Evolutionary conservation across 176 grass and related monocot genomes (phyloP).

Genomic region (Dactylis glomerata): DNA sequence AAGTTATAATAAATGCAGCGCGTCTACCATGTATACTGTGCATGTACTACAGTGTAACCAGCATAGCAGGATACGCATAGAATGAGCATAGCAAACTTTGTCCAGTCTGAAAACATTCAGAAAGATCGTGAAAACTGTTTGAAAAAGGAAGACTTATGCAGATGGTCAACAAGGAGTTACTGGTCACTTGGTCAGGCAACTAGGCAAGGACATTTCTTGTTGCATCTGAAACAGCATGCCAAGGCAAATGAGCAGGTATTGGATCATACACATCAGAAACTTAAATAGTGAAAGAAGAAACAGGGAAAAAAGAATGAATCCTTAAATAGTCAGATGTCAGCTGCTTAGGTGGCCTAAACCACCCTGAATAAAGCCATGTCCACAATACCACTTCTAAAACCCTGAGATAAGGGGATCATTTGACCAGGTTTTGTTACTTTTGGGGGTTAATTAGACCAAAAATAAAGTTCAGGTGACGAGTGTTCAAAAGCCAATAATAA

Average conservation of each 20-base stretch:
- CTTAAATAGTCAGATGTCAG: too few relatives aligned
- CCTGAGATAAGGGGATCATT: too few relatives aligned
- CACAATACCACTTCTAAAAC: too few relatives aligned
- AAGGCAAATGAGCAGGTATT: not conserved
- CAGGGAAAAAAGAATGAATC: not conserved
- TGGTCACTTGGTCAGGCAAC: not conserved
- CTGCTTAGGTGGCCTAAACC: too few relatives aligned
- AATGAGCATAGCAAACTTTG: not conserved
- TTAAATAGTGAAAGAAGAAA: too few relatives aligned
- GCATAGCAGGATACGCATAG: not conserved
- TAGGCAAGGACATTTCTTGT: not conserved
- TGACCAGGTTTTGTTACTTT: too few relatives aligned
- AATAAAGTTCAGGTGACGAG: too few relatives aligned
- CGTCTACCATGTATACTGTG: too few relatives aligned
- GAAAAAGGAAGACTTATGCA: not conserved
- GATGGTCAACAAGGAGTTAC: not conserved
- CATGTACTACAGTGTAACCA: not conserved
- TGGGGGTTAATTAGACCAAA: too few relatives aligned
- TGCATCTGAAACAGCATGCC: not conserved
- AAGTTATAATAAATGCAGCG: not conserved
- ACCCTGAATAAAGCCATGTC: too few relatives aligned
- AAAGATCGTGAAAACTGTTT: not conserved
- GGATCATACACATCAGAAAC: not conserved
- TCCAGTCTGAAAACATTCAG: not conserved
- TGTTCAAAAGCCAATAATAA: too few relatives aligned